Evolutionary conservation across 1,139 yeast species (phyloP).

Genomic region (Saccharomycopsis phalli): DNA sequence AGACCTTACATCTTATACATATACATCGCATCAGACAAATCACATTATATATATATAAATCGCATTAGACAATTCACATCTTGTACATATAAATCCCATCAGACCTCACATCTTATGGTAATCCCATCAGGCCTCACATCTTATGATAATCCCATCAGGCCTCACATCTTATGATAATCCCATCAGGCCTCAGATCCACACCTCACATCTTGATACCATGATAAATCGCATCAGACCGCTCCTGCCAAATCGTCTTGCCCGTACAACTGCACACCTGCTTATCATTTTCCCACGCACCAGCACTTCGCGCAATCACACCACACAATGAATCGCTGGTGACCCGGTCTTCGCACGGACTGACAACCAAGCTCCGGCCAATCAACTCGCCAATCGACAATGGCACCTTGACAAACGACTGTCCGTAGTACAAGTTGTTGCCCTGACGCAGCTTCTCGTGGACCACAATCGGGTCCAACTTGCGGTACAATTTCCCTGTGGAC

Average conservation of each 20-base stretch:
- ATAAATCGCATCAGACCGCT: conserved; percentile 61
- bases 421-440: conserved; percentile 32
- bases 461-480: conserved; percentile 41
- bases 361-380: conserved; percentile 74
- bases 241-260: conserved; percentile 96
- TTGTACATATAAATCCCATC: too few relatives aligned
- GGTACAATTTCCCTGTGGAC: conserved; percentile 51
- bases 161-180: neutral
- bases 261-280: conserved; percentile 90
- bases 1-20: too few relatives aligned
- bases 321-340: conserved; percentile 43
- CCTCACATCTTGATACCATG: conserved; percentile 37
- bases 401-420: conserved; percentile 59
- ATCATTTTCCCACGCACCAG: conserved; percentile 95
- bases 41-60: too few relatives aligned
- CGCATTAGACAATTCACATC: too few relatives aligned
- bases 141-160: neutral
- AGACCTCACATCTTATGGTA: too few relatives aligned
- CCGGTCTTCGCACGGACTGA: conserved; percentile 36
- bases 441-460: conserved; percentile 31
- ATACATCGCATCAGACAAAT: too few relatives aligned
- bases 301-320: conserved; percentile 92
- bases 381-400: conserved; percentile 49
- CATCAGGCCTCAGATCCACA: neutral
- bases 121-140: too few relatives aligned